phyloP scores from a whole-genome alignment of 2,329 filamentous ascomycete species.

The Fonsecaea nubica region DNA sequence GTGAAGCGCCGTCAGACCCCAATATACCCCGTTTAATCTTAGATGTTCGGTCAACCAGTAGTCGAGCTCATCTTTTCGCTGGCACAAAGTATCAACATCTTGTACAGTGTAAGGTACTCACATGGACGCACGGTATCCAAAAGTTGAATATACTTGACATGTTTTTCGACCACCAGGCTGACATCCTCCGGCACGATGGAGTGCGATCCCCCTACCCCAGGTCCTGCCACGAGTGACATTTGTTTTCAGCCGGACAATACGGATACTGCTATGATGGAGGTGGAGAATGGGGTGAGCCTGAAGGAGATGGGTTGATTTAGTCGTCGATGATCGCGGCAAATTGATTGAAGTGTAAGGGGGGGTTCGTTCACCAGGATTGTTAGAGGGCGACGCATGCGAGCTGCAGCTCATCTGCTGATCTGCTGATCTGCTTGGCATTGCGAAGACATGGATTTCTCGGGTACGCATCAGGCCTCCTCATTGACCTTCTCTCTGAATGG shows the following conservation, averaged over 20 bases:
- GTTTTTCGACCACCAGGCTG: constrained; percentile 65
- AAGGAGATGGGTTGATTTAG: background rate
- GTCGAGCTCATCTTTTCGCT: constrained; percentile 91
- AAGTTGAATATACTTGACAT: constrained; percentile 91
- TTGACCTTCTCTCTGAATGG: background rate
- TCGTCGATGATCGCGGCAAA: background rate
- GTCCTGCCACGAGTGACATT: constrained; percentile 68
- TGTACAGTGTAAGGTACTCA: constrained; percentile 28
- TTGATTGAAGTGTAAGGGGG: background rate
- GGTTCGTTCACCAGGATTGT: background rate
- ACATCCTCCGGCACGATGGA: constrained; percentile 51
- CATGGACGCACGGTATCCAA: constrained; percentile 74
- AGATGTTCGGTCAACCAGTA: constrained; percentile 98
- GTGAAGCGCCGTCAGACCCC: constrained; percentile 89
- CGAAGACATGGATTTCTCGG: background rate
- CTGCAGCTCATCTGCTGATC: background rate
- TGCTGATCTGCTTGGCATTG: constrained; percentile 7
- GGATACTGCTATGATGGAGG: background rate
- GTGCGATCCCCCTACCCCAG: constrained; percentile 58
- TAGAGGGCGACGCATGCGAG: background rate
- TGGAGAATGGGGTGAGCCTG: constrained; percentile 4
- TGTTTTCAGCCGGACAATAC: background rate
- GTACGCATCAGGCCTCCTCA: background rate
- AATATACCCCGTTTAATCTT: constrained; percentile 93
- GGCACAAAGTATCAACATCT: constrained; percentile 49